A percentile compares a stretch with the other conserved stretches of the same genome.
Conservation (phyloP, 371 early-diverging fungal genomes). For the Fennellomyces sp. region DNA sequence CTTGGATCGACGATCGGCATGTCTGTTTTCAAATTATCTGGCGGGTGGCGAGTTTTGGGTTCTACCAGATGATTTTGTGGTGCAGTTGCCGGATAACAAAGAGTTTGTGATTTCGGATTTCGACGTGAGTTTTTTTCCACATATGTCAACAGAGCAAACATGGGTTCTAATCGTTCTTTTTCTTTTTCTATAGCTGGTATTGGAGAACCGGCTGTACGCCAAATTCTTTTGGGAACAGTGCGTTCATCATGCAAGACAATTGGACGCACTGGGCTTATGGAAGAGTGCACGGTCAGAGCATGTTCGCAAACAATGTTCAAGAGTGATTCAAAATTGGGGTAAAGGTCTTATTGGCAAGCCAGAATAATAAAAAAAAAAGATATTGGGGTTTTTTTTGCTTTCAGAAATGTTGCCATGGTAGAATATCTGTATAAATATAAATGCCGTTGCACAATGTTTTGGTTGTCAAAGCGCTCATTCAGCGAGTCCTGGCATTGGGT, state of each 20-base stretch:
- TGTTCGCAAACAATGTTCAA: conserved; percentile 43
- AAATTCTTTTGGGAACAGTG: conserved; percentile 55
- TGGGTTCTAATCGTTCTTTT: too few relatives aligned
- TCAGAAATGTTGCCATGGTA: too few relatives aligned
- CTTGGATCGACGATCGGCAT: conserved; percentile 48
- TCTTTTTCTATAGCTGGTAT: too few relatives aligned
- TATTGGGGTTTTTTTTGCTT: neutral
- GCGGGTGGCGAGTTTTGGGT: conserved; percentile 52
- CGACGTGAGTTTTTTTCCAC: conserved; percentile 35
- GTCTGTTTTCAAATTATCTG: conserved; percentile 45
- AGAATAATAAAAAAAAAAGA: conserved; percentile 18
- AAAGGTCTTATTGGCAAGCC: conserved; percentile 45
- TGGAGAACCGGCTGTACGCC: conserved; percentile 47
- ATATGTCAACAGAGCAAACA: too few relatives aligned
- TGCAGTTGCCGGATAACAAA: conserved; percentile 31
- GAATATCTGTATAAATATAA: too few relatives aligned
- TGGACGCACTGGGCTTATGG: conserved; percentile 49
- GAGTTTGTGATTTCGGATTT: conserved; percentile 41
- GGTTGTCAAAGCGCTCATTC: too few relatives aligned
- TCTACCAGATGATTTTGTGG: conserved; percentile 43
- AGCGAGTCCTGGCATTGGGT: too few relatives aligned
- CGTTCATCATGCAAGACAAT: conserved; percentile 47
- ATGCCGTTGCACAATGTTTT: too few relatives aligned
- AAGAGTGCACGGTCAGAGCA: conserved; percentile 34
- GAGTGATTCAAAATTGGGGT: conserved; percentile 53